Evolutionary conservation across 2,329 filamentous ascomycete species (phyloP).

Genomic region (Aspergillus tamarii): DNA sequence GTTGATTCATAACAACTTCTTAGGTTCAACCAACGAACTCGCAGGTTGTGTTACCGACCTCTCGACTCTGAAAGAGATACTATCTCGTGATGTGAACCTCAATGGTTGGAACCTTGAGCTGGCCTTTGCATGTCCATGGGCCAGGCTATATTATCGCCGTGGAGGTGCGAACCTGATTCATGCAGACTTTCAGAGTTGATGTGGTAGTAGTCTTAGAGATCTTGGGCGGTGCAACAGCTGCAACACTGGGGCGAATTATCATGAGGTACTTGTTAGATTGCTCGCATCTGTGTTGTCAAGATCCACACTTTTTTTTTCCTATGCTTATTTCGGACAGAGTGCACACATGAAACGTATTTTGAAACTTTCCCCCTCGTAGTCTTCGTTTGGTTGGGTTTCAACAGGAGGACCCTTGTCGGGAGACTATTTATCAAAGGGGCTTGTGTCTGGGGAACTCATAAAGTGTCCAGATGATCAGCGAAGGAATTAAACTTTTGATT

Average conservation of each 20-base stretch:
- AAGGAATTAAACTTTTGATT: neutral
- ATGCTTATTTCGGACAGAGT: neutral
- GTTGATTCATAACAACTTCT: too few relatives aligned
- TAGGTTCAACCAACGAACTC: too few relatives aligned
- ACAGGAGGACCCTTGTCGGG: neutral
- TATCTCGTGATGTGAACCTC: neutral
- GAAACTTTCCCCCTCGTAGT: neutral
- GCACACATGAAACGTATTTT: neutral
- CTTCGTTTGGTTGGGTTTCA: neutral
- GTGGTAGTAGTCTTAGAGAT: neutral
- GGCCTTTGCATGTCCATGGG: neutral
- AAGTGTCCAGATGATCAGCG: neutral
- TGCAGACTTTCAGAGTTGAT: neutral
- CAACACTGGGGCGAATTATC: neutral
- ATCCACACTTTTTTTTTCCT: too few relatives aligned
- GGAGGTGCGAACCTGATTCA: neutral
- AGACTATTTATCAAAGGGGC: too few relatives aligned
- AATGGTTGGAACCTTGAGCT: neutral
- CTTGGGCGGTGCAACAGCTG: neutral
- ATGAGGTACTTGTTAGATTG: neutral
- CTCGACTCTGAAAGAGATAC: neutral
- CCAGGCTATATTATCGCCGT: neutral
- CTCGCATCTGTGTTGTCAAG: neutral
- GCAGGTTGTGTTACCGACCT: neutral
- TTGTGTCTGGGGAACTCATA: too few relatives aligned